These are phyloP conservation scores for Microsporum ferrugineum DNA, from an alignment of 2,329 filamentous ascomycete genomes.

Conservation along the genomic window DNA sequence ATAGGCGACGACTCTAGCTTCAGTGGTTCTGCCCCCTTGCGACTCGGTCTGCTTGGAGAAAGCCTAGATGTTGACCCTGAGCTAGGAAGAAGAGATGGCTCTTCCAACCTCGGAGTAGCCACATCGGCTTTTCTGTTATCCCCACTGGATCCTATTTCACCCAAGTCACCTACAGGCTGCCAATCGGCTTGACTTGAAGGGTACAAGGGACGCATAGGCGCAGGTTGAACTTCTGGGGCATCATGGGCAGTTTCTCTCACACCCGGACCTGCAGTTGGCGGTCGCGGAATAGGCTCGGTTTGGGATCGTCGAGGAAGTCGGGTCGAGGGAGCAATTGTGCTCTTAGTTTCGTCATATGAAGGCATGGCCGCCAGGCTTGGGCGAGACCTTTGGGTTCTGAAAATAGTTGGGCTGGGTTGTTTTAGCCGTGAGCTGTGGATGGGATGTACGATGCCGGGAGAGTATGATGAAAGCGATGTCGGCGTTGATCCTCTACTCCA, in stretches of 20 bases:
- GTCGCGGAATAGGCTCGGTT: conserved; percentile 8
- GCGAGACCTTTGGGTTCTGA: conserved; percentile 23
- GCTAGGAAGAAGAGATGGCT: not conserved
- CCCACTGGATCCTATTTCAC: not conserved
- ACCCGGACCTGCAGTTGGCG: not conserved
- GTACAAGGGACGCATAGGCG: not conserved
- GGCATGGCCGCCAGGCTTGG: conserved; percentile 14
- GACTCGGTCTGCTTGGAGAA: conserved; percentile 45
- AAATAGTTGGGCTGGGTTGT: conserved; percentile 28
- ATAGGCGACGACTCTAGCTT: conserved; percentile 44
- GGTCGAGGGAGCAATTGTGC: not conserved
- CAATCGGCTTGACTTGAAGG: not conserved
- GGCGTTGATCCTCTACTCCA: conserved; percentile 40
- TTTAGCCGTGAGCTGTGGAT: conserved; percentile 28
- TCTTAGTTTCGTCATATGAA: conserved; percentile 8
- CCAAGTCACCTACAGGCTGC: not conserved
- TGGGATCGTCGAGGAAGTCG: conserved; percentile 7
- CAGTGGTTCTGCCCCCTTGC: conserved; percentile 55
- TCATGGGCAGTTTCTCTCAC: not conserved
- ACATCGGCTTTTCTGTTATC: not conserved
- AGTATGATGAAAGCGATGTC: conserved; percentile 40
- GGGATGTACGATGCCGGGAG: conserved; percentile 36
- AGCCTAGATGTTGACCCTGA: not conserved
- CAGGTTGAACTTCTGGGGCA: not conserved
- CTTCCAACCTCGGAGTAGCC: not conserved